Conservation (phyloP, 2,329 filamentous ascomycete genomes). For the Fusarium cicatricum region DNA sequence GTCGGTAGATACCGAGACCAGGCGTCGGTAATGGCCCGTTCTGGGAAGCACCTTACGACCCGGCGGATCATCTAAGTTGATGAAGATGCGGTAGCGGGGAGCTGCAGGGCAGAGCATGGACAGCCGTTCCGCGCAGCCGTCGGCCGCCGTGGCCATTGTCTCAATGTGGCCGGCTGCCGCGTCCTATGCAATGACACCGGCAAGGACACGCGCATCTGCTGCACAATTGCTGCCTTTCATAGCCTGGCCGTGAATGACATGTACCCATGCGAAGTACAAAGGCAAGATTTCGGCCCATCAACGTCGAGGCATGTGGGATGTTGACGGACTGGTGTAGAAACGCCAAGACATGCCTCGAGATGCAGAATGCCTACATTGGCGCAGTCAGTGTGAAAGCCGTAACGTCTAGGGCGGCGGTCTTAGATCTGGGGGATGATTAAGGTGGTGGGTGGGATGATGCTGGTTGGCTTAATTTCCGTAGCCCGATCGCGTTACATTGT, state of each 20-base stretch:
- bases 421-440: constrained; percentile 30
- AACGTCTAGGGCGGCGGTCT: constrained; percentile 28
- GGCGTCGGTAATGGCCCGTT: constrained; percentile 16
- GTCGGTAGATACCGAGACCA: constrained; percentile 40
- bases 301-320: background rate
- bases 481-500: constrained; percentile 37
- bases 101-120: constrained; percentile 11
- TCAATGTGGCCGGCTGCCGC: constrained; percentile 15
- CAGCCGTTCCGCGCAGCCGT: constrained; percentile 8
- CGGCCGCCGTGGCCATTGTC: constrained; percentile 1
- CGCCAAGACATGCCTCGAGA: background rate
- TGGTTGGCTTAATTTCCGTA: constrained; percentile 30
- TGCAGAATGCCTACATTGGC: background rate
- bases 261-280: no score
- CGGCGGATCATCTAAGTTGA: constrained; percentile 19
- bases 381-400: constrained; percentile 20
- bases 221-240: background rate
- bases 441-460: constrained; percentile 26
- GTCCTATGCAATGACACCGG: constrained; percentile 3
- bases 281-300: background rate
- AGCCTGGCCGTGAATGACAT: no score
- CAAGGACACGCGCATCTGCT: background rate
- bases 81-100: constrained; percentile 5
- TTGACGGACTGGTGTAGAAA: background rate
- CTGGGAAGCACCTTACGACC: constrained; percentile 15